A percentile compares a stretch with the other conserved stretches of the same genome.
phyloP scores from a whole-genome alignment of 441 rosid genomes.

The Gossypium gossypioides region DNA sequence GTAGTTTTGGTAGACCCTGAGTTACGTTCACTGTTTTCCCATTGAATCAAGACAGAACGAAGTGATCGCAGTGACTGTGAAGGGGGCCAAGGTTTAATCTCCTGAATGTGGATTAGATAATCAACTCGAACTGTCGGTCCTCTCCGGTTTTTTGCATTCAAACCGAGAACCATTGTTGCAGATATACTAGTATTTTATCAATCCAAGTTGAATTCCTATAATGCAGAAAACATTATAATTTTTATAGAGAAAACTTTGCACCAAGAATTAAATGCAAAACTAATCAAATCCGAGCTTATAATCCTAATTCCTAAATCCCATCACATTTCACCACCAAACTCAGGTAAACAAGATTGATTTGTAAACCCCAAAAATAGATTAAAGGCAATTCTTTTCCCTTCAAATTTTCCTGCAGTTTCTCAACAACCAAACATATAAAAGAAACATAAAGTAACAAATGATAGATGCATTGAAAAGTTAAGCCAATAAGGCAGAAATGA shows the following conservation, averaged over 20 bases:
- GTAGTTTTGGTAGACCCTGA: slow-evolving; percentile 61
- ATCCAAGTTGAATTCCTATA: slow-evolving; percentile 16
- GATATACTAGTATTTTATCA: slow-evolving; percentile 10
- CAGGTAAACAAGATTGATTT: neutral
- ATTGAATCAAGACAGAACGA: slow-evolving; percentile 72
- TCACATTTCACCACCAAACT: neutral
- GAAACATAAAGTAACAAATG: neutral
- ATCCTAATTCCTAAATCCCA: neutral
- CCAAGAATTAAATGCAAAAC: neutral
- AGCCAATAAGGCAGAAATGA: neutral
- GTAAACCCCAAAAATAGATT: neutral
- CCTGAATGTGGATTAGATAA: slow-evolving; percentile 66
- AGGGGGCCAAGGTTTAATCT: slow-evolving; percentile 97
- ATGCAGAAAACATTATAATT: neutral
- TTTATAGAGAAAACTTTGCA: neutral
- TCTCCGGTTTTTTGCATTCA: slow-evolving; percentile 51
- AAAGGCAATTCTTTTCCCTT: neutral
- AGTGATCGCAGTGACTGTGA: slow-evolving; percentile 81
- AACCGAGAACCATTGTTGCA: slow-evolving; percentile 53
- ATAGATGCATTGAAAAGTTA: neutral
- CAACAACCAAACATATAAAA: neutral
- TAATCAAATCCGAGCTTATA: neutral
- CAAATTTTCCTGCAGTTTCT: neutral
- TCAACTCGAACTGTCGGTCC: slow-evolving; percentile 42
- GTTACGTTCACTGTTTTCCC: slow-evolving; percentile 76